Percentiles rank a stretch among this genome's conserved stretches.
Evolutionary conservation across 306 rosid species (phyloP).

Genomic region (Ceratonia siliqua): DNA sequence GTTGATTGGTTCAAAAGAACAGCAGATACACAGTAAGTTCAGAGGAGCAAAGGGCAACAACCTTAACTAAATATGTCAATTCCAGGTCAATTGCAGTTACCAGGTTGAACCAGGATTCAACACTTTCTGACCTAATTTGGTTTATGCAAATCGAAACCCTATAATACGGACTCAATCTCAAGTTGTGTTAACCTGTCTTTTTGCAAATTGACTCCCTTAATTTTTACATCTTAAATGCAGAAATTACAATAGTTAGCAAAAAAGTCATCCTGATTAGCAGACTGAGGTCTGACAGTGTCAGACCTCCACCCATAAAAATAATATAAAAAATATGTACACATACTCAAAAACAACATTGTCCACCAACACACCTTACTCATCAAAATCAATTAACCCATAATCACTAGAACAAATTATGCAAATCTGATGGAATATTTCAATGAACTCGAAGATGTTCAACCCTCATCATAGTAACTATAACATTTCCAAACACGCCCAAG

Average conservation of each 20-base stretch:
- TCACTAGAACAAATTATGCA: background rate
- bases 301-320: background rate
- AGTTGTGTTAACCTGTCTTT: too few relatives aligned
- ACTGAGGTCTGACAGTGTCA: conserved; percentile 17
- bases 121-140: too few relatives aligned
- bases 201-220: too few relatives aligned
- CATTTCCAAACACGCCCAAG: background rate
- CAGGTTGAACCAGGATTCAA: too few relatives aligned
- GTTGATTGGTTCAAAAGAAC: too few relatives aligned
- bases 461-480: background rate
- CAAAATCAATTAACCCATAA: background rate
- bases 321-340: background rate
- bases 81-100: too few relatives aligned
- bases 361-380: background rate
- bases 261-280: background rate
- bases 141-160: too few relatives aligned
- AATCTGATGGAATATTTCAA: conserved; percentile 23
- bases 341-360: background rate
- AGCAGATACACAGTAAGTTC: too few relatives aligned
- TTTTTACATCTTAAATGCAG: conserved; percentile 11
- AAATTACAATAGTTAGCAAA: background rate
- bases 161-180: too few relatives aligned
- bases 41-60: too few relatives aligned
- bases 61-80: too few relatives aligned
- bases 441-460: background rate